Percentiles rank a stretch among this genome's conserved stretches.
Evolutionary conservation across 1,139 yeast genomes (phyloP).

Genomic region (Yamadazyma triangularis): DNA sequence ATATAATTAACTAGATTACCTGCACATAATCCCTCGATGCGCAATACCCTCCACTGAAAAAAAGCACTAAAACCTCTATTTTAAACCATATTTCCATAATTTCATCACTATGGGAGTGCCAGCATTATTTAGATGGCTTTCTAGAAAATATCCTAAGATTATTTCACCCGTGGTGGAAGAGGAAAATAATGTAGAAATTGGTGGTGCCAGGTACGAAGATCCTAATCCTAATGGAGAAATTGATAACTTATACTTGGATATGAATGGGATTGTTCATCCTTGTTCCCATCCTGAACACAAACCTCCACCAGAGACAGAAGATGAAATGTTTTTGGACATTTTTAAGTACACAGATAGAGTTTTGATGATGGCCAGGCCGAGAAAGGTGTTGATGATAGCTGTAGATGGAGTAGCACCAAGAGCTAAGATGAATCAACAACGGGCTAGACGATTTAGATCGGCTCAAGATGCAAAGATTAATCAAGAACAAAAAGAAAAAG

Average conservation of each 20-base stretch:
- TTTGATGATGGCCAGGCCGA: conserved; percentile 87
- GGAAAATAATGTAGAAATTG: conserved; percentile 45
- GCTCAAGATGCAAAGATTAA: conserved; percentile 85
- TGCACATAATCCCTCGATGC: no score
- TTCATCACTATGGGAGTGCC: conserved; percentile 96
- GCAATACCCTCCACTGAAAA: no score
- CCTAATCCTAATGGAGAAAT: conserved; percentile 95
- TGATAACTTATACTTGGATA: conserved; percentile 85
- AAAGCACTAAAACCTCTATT: no score
- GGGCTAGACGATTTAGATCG: conserved; percentile 93
- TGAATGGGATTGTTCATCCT: conserved; percentile 98
- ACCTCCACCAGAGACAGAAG: conserved; percentile 92
- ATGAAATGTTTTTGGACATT: conserved; percentile 88
- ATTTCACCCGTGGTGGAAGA: conserved; percentile 88
- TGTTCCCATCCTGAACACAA: conserved; percentile 95
- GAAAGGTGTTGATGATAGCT: conserved; percentile 88
- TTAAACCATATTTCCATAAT: no score
- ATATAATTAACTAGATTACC: no score
- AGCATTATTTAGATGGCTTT: conserved; percentile 95
- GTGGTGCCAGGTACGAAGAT: conserved; percentile 62
- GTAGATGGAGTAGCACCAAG: conserved; percentile 99
- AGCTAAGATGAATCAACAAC: conserved; percentile 98
- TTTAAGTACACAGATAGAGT: conserved; percentile 89
- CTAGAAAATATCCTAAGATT: conserved; percentile 89
- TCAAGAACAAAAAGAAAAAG: conserved; percentile 51